These are phyloP conservation scores for Aspergillus affinis DNA, from an alignment of 495 filamentous ascomycete genomes.

Conservation along the genomic window DNA sequence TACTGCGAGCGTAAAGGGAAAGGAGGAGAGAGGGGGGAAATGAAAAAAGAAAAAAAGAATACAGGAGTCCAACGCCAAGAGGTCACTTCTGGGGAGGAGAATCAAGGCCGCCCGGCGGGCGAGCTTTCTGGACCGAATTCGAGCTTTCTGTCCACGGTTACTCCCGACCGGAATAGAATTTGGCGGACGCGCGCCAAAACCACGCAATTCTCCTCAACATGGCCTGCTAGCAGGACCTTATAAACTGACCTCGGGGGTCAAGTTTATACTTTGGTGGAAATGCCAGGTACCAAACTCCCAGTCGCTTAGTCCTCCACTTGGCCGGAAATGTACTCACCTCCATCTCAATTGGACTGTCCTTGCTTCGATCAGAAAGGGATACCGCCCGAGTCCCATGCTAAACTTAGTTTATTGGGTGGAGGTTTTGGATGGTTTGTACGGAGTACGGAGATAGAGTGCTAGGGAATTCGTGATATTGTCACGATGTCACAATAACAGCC, in stretches of 20 bases:
- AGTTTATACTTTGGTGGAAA: slow-evolving; percentile 1
- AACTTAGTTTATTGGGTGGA: not conserved
- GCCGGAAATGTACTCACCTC: not conserved
- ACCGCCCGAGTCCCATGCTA: not conserved
- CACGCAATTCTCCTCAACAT: too few species aligned
- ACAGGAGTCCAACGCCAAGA: slow-evolving; percentile 19
- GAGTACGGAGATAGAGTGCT: too few species aligned
- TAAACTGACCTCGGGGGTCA: not conserved
- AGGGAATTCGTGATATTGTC: not conserved
- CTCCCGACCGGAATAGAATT: not conserved
- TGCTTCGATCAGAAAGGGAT: not conserved
- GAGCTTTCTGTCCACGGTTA: slow-evolving; percentile 8
- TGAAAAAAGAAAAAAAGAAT: not conserved
- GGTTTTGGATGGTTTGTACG: too few species aligned
- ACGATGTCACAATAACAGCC: not conserved
- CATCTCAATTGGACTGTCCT: slow-evolving; percentile 5
- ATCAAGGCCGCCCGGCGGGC: not conserved
- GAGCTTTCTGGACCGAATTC: not conserved
- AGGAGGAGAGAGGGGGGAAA: not conserved
- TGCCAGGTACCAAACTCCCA: slow-evolving; percentile 17
- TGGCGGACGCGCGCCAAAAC: too few species aligned
- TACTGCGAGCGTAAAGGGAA: slow-evolving; percentile 9
- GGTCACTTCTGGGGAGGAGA: slow-evolving; percentile 15
- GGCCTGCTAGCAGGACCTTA: not conserved
- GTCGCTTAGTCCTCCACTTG: slow-evolving; percentile 12